Percentiles rank a stretch among this genome's conserved stretches.
Evolutionary conservation across 1,139 yeast genomes (phyloP).

Genomic region (Kurtzmaniella quercitrusa): DNA sequence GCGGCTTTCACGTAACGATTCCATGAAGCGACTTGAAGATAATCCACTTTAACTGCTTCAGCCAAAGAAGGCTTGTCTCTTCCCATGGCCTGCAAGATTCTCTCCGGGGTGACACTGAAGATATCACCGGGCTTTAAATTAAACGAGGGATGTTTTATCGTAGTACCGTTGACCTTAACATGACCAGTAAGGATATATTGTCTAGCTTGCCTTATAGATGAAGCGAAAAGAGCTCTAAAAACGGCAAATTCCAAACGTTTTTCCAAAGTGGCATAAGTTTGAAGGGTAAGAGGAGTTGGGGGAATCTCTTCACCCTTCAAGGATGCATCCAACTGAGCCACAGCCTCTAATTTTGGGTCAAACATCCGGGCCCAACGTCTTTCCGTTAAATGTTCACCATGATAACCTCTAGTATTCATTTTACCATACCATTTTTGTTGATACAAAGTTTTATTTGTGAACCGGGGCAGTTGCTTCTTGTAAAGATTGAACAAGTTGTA

Average conservation of each 20-base stretch:
- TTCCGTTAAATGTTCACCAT: conserved; percentile 91
- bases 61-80: conserved; percentile 72
- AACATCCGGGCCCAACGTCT: conserved; percentile 72
- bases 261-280: conserved; percentile 85
- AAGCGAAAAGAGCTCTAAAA: conserved; percentile 89
- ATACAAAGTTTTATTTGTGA: conserved; percentile 58
- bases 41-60: conserved; percentile 63
- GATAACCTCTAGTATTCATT: conserved; percentile 90
- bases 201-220: conserved; percentile 91
- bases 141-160: conserved; percentile 75
- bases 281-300: conserved; percentile 80
- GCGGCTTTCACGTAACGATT: conserved; percentile 64
- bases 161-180: conserved; percentile 80
- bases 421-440: conserved; percentile 93
- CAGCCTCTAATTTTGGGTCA: conserved; percentile 73
- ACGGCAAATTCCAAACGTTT: conserved; percentile 85
- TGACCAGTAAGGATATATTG: conserved; percentile 79
- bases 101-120: conserved; percentile 80
- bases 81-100: conserved; percentile 83
- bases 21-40: conserved; percentile 69
- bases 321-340: conserved; percentile 78
- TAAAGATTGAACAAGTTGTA: conserved; percentile 83
- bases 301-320: conserved; percentile 53
- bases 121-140: conserved; percentile 81
- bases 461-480: conserved; percentile 56